These are phyloP conservation scores for Fraxinus xanthoxyloides DNA, from an alignment of 305 asterid genomes.

Conservation along the genomic window DNA sequence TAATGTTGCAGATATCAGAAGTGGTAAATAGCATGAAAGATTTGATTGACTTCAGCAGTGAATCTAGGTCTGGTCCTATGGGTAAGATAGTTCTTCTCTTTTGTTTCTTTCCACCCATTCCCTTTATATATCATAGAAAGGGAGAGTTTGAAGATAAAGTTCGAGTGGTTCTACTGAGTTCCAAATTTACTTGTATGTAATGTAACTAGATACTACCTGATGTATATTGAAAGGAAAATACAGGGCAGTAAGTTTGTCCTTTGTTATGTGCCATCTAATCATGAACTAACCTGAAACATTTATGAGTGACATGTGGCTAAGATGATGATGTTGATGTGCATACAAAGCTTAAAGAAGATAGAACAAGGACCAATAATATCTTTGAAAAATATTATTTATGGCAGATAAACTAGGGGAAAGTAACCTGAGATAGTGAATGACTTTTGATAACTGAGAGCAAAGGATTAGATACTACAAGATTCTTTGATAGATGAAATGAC, in stretches of 20 bases:
- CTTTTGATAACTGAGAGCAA: neutral
- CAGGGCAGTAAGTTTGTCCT: neutral
- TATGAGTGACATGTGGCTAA: neutral
- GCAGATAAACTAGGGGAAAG: neutral
- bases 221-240: neutral
- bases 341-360: neutral
- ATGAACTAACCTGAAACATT: neutral
- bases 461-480: neutral
- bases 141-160: neutral
- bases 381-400: neutral
- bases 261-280: neutral
- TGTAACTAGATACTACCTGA: neutral
- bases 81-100: conserved; percentile 47
- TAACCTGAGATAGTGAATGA: neutral
- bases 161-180: neutral
- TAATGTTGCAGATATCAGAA: conserved; percentile 70
- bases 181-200: neutral
- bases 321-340: neutral
- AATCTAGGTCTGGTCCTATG: conserved; percentile 80
- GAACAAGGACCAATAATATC: neutral
- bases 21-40: conserved; percentile 94
- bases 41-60: conserved; percentile 77
- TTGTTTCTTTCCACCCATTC: conserved; percentile 2
- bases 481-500: neutral
- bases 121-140: conserved; percentile 3